These are phyloP conservation scores for Aureoboletus auriporus DNA, from an alignment of 768 basidiomycete species.

Conservation along the genomic window DNA sequence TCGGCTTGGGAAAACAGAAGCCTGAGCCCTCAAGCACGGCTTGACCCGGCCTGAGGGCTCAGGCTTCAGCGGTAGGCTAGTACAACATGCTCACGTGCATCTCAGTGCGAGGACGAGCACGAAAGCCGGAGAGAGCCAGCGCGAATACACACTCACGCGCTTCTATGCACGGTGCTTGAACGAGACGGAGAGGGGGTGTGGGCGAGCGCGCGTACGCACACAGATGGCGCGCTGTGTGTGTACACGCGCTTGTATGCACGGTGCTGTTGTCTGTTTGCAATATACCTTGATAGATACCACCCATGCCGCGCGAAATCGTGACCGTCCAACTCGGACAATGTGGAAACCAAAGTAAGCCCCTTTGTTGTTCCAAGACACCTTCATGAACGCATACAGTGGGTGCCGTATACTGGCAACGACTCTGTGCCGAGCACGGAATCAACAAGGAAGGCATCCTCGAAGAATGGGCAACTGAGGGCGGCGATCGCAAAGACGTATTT, in stretches of 20 bases:
- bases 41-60: too few relatives aligned
- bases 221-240: too few relatives aligned
- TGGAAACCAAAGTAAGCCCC: conserved; percentile 77
- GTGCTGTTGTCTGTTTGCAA: conserved; percentile 7
- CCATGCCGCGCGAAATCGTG: conserved; percentile 81
- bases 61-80: too few relatives aligned
- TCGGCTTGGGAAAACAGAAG: too few relatives aligned
- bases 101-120: too few relatives aligned
- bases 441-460: conserved; percentile 93
- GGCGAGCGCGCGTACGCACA: too few relatives aligned
- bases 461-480: conserved; percentile 94
- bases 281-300: background rate
- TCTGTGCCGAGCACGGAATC: conserved; percentile 98
- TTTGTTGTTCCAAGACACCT: conserved; percentile 3
- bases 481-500: conserved; percentile 98
- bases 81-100: too few relatives aligned
- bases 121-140: too few relatives aligned
- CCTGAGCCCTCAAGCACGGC: too few relatives aligned
- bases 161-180: too few relatives aligned
- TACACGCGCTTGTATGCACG: conserved; percentile 14
- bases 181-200: too few relatives aligned
- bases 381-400: conserved; percentile 57
- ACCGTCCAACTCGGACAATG: conserved; percentile 88
- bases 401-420: conserved; percentile 95
- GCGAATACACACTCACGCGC: too few relatives aligned